These are phyloP conservation scores for Cordyceps farinosa DNA, from an alignment of 2,329 filamentous ascomycete species.

Conservation along the genomic window DNA sequence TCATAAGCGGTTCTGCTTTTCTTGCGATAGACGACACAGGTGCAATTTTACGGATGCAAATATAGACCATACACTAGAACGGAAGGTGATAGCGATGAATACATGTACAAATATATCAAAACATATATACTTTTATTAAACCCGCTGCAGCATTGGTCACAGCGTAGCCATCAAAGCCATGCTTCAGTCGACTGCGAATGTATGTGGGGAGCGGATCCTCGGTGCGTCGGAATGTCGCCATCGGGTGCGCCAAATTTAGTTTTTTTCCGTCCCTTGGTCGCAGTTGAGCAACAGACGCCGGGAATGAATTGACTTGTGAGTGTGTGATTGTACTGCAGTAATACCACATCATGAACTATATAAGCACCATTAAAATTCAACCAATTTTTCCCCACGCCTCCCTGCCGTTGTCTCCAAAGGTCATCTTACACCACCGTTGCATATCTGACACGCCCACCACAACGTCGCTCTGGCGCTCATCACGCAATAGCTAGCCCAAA, in stretches of 20 bases:
- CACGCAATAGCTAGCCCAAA: slow-evolving; percentile 18
- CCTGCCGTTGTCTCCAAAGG: not conserved
- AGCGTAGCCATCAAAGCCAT: not conserved
- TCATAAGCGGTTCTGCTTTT: not conserved
- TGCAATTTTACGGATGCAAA: not conserved
- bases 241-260: slow-evolving; percentile 19
- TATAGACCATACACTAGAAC: slow-evolving; percentile 4
- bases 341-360: not conserved
- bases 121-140: not conserved
- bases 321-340: not conserved
- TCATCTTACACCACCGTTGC: slow-evolving; percentile 5
- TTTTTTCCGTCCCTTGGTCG: slow-evolving; percentile 3
- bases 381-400: not conserved
- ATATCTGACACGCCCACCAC: slow-evolving; percentile 9
- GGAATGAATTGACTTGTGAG: not conserved
- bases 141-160: not conserved
- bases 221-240: slow-evolving; percentile 25
- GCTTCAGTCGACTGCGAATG: not conserved
- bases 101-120: not conserved
- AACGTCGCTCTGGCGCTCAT: not conserved
- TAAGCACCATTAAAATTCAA: not conserved
- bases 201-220: slow-evolving; percentile 13
- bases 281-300: not conserved
- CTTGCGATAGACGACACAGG: not conserved
- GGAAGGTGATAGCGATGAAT: not conserved